Evolutionary conservation across 2,329 filamentous ascomycete genomes (phyloP), one percentile per base, ranked within the genome.

Genomic region (Sclerotinia minor): DNA sequence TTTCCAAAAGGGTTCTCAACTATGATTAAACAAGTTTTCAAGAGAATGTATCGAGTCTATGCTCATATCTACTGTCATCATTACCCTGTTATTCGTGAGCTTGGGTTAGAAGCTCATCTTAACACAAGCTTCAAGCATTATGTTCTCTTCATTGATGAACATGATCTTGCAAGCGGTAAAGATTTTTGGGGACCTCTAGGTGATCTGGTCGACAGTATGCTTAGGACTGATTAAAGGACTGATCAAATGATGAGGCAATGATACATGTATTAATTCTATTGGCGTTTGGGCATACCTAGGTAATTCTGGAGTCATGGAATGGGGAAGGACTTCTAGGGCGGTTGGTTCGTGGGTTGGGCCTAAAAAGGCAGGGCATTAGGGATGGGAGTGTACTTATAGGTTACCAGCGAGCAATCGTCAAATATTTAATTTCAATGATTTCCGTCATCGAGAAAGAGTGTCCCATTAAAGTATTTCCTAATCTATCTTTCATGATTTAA

Each of bases 91-190:
- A 90, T 99, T 73, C 91, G 96, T 69, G 93, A 97, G 78, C 86
- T 99, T 50, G 95, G 95, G 29, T 86, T 99, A 68, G 95, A 99
- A 80, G 94, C 96, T 55, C 95, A 99, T 80, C 86, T 99, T 72
- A 99, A 99, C 81, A 99, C 95, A 19, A 96, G 92, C 81, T 99
- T 99, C 87, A 99, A 99, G 85, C 95, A 99, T 80, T 99, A 98
- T 77, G 95, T 99, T 71, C 86, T 99, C 69, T 99, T 99, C 80
- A 93, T 99, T 74, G 94, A 99, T 79, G 96, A 99, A 84, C 95
- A 98, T 80, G 89, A 87, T 73, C 81, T 99, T 73, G 93, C 93
- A 38, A 96, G 89, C 76, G 95, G 94, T 63, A 94, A 96, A 80
- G 95, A 99, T 79, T 99, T 94, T 82, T 99, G 94, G 90, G 95